Conservation (phyloP, 1,139 yeast species). For the Blastobotrys proliferans region DNA sequence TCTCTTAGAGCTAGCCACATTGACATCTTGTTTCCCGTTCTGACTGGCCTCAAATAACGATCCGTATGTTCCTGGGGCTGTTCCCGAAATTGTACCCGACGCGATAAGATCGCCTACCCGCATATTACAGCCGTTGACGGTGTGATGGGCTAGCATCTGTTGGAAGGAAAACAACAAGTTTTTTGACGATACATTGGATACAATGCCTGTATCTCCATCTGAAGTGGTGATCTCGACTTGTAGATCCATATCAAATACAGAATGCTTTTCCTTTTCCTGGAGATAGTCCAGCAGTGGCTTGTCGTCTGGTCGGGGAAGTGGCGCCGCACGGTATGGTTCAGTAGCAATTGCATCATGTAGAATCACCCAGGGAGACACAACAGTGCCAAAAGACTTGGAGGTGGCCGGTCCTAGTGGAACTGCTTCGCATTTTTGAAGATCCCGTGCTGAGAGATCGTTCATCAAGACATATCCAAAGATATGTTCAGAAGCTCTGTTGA, state of each 20-base stretch:
- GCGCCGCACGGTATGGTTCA: slow-evolving; percentile 4
- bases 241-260: slow-evolving; percentile 22
- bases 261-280: slow-evolving; percentile 16
- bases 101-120: slow-evolving; percentile 28
- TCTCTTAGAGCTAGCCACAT: slow-evolving; percentile 17
- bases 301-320: slow-evolving; percentile 19
- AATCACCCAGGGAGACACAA: slow-evolving; percentile 29
- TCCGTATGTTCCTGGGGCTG: slow-evolving; percentile 19
- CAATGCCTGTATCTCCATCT: slow-evolving; percentile 13
- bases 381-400: slow-evolving; percentile 28
- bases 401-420: slow-evolving; percentile 31
- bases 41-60: slow-evolving; percentile 25
- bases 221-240: slow-evolving; percentile 19
- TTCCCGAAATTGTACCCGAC: slow-evolving; percentile 30
- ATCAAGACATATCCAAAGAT: slow-evolving; percentile 30
- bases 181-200: slow-evolving; percentile 19
- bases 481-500: slow-evolving; percentile 24
- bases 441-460: slow-evolving; percentile 31
- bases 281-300: slow-evolving; percentile 21
- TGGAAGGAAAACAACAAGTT: slow-evolving; percentile 26
- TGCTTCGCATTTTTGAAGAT: slow-evolving; percentile 30
- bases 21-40: slow-evolving; percentile 21
- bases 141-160: slow-evolving; percentile 31
- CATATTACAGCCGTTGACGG: slow-evolving; percentile 28
- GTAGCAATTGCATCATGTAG: slow-evolving; percentile 25